Percentiles rank a stretch among this genome's conserved stretches.
Evolutionary conservation across 2,329 filamentous ascomycete species (phyloP).

Genomic region (Epichloe sp.): DNA sequence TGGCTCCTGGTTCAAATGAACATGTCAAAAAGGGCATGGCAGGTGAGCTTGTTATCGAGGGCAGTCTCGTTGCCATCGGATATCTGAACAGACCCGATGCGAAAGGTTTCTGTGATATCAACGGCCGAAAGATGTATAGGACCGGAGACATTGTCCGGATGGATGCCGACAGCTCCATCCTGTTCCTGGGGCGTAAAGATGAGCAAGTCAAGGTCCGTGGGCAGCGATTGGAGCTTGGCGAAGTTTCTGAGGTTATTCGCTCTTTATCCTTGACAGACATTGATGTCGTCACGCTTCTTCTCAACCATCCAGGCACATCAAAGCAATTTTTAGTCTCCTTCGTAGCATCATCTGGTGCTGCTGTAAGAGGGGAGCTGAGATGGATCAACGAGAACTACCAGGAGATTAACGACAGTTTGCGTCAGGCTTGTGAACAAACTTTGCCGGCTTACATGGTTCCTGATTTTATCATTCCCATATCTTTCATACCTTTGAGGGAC

Average conservation of each 20-base stretch:
- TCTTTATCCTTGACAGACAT: not conserved
- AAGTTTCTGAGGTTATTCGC: constrained; percentile 1
- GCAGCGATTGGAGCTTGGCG: constrained; percentile 6
- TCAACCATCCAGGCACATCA: not conserved
- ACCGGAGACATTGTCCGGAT: constrained; percentile 10
- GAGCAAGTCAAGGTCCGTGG: constrained; percentile 9
- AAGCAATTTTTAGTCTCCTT: not conserved
- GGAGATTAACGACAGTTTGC: not conserved
- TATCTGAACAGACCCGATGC: constrained; percentile 23
- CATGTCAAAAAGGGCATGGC: constrained; percentile 10
- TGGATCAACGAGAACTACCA: not conserved
- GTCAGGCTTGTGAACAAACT: not conserved
- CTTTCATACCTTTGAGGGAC: constrained; percentile 2
- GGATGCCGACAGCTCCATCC: constrained; percentile 8
- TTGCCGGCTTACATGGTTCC: constrained; percentile 8
- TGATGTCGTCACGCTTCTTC: not conserved
- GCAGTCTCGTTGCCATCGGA: constrained; percentile 29
- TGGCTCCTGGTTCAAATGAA: constrained; percentile 1
- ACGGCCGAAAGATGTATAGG: constrained; percentile 6
- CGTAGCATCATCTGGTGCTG: not conserved
- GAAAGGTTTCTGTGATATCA: constrained; percentile 5
- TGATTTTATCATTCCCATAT: constrained; percentile 4
- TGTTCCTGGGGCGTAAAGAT: constrained; percentile 8
- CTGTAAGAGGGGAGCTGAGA: not conserved
- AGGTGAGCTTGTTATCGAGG: constrained; percentile 32